Conservation (phyloP, 2,329 filamentous ascomycete genomes). For the Thermomyces lanuginosus region DNA sequence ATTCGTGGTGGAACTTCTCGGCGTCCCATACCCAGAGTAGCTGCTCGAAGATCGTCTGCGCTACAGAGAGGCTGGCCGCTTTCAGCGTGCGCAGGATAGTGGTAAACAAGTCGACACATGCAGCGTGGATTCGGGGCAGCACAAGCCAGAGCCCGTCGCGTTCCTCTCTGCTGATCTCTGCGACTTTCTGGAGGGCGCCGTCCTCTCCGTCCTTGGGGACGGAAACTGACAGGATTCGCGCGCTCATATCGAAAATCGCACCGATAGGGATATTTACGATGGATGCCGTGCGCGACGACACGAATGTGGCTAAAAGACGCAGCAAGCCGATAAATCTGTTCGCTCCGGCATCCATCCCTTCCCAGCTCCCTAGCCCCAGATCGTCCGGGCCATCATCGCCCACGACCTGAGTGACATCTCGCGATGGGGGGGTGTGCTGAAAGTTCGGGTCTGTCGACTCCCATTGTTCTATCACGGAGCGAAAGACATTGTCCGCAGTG, state of each 20-base stretch:
- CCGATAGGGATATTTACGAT: constrained; percentile 53
- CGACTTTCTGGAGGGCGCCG: constrained; percentile 45
- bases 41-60: constrained; percentile 53
- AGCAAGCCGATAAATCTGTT: constrained; percentile 54
- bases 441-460: constrained; percentile 42
- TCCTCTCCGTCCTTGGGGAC: constrained; percentile 31
- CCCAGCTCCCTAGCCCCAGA: constrained; percentile 50
- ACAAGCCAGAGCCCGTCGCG: constrained; percentile 60
- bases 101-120: constrained; percentile 47
- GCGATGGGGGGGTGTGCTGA: constrained; percentile 17
- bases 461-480: constrained; percentile 68
- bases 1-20: constrained; percentile 31
- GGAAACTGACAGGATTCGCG: constrained; percentile 52
- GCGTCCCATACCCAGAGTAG: constrained; percentile 51
- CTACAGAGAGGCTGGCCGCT: constrained; percentile 41
- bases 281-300: constrained; percentile 48
- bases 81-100: constrained; percentile 43
- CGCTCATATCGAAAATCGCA: constrained; percentile 49
- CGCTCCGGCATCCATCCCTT: constrained; percentile 54
- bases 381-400: constrained; percentile 25
- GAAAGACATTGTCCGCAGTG: constrained; percentile 61
- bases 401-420: constrained; percentile 19
- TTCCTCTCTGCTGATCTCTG: constrained; percentile 62
- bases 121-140: constrained; percentile 58
- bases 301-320: constrained; percentile 44